Evolutionary conservation across 805 yeast genomes (phyloP).

Genomic region (Kuraishia capsulata): DNA sequence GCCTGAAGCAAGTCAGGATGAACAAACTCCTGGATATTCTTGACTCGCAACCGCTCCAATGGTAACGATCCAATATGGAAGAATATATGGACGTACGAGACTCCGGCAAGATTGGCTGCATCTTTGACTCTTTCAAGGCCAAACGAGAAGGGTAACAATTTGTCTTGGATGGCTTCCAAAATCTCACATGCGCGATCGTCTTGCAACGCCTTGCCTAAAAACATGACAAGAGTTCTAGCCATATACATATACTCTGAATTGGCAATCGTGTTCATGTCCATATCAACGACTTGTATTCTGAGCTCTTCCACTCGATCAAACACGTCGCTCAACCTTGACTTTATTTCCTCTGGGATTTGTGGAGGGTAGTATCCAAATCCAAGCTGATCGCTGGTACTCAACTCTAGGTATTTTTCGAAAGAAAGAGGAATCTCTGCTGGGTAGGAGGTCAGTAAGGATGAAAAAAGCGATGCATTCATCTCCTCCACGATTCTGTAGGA

Average conservation of each 20-base stretch:
- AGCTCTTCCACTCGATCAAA: slow-evolving; percentile 35
- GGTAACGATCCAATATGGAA: neutral
- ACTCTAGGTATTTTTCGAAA: slow-evolving; percentile 28
- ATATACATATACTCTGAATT: slow-evolving; percentile 54
- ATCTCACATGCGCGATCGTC: slow-evolving; percentile 46
- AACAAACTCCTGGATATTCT: neutral
- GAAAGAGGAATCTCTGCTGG: slow-evolving; percentile 31
- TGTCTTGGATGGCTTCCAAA: slow-evolving; percentile 38
- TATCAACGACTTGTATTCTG: slow-evolving; percentile 22
- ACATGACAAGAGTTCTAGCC: slow-evolving; percentile 54
- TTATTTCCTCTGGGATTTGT: slow-evolving; percentile 21
- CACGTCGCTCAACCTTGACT: slow-evolving; percentile 27
- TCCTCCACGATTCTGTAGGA: slow-evolving; percentile 68
- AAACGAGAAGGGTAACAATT: slow-evolving; percentile 63
- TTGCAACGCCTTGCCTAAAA: slow-evolving; percentile 45
- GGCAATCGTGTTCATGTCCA: slow-evolving; percentile 39
- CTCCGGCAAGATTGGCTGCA: slow-evolving; percentile 61
- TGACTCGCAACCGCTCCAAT: neutral
- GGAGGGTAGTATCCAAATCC: slow-evolving; percentile 23
- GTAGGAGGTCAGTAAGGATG: slow-evolving; percentile 31
- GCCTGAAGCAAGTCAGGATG: slow-evolving; percentile 18
- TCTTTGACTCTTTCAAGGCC: slow-evolving; percentile 63
- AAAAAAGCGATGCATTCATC: slow-evolving; percentile 53
- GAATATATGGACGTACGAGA: slow-evolving; percentile 34
- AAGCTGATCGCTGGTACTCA: slow-evolving; percentile 24